A percentile compares a stretch with the other conserved stretches of the same genome.
Evolutionary conservation across 1,284 basidiomycete genomes (phyloP).

Genomic region (Apiotrichum brassicae): DNA sequence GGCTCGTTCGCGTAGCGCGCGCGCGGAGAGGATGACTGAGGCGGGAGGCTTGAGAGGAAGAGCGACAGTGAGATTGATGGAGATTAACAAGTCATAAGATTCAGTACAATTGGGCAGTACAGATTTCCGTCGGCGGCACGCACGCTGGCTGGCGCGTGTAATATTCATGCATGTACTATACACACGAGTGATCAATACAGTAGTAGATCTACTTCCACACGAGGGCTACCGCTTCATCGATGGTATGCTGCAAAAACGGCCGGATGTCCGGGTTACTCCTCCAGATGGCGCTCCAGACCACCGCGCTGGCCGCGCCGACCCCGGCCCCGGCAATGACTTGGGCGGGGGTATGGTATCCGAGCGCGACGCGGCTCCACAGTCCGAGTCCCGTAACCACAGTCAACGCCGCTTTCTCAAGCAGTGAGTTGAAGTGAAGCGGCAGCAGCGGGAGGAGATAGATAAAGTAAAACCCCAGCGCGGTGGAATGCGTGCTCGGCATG

Average conservation of each 20-base stretch:
- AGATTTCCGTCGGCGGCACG: too few species aligned
- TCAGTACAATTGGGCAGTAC: too few species aligned
- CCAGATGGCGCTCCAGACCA: conserved; percentile 51
- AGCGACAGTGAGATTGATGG: too few species aligned
- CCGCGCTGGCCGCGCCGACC: conserved; percentile 57
- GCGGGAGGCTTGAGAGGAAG: too few species aligned
- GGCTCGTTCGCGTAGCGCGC: neutral
- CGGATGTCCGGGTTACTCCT: conserved; percentile 9
- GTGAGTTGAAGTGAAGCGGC: conserved; percentile 53
- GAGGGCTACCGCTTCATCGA: neutral
- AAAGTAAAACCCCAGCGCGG: conserved; percentile 64
- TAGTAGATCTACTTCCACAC: too few species aligned
- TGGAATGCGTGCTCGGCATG: conserved; percentile 85
- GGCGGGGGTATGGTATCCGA: conserved; percentile 71
- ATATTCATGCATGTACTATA: conserved; percentile 13
- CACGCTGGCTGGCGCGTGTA: neutral
- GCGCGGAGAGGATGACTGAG: too few species aligned
- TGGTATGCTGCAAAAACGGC: neutral
- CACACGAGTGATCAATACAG: neutral
- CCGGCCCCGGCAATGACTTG: conserved; percentile 64
- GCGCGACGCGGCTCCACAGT: conserved; percentile 64
- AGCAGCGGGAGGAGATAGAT: conserved; percentile 58
- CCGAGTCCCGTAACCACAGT: conserved; percentile 45
- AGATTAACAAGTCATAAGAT: too few species aligned
- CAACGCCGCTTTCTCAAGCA: conserved; percentile 31